These are phyloP conservation scores for Parachaetomium inaequale DNA, from an alignment of 495 filamentous ascomycete species.

Conservation along the genomic window DNA sequence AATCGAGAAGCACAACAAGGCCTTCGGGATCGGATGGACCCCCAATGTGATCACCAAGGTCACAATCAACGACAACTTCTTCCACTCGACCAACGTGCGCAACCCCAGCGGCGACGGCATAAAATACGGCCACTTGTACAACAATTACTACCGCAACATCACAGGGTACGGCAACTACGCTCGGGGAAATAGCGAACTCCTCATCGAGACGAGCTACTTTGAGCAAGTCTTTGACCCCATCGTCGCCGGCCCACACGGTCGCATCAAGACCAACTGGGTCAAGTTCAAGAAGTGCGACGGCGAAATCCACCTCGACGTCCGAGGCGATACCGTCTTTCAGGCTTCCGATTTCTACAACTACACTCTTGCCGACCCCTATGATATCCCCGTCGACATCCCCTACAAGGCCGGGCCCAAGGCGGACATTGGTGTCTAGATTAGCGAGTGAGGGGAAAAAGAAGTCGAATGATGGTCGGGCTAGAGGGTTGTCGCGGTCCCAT, in stretches of 20 bases:
- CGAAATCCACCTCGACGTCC: not conserved
- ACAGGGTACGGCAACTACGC: not conserved
- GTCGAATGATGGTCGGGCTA: no score
- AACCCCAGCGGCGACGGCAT: not conserved
- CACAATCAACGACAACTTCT: not conserved
- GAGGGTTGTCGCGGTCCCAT: no score
- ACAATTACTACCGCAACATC: constrained; percentile 3
- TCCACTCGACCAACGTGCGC: constrained; percentile 2
- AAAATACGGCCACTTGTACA: constrained; percentile 1
- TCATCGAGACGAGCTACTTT: constrained; percentile 2
- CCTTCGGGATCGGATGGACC: not conserved
- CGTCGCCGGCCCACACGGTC: not conserved
- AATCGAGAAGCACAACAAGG: not conserved
- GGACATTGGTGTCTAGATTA: not conserved
- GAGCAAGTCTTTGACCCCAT: not conserved
- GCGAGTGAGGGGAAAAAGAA: no score
- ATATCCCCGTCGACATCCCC: constrained; percentile 1
- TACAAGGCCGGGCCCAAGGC: not conserved
- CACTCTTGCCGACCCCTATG: not conserved
- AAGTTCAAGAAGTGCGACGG: not conserved
- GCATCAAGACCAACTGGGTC: constrained; percentile 4
- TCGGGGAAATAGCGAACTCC: not conserved
- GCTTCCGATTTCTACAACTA: not conserved
- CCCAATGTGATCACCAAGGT: not conserved
- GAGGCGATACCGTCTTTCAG: not conserved